A percentile compares a stretch with the other conserved stretches of the same genome.
Conservation (phyloP, 2,329 filamentous ascomycete genomes). For the Fusarium albosuccineum region DNA sequence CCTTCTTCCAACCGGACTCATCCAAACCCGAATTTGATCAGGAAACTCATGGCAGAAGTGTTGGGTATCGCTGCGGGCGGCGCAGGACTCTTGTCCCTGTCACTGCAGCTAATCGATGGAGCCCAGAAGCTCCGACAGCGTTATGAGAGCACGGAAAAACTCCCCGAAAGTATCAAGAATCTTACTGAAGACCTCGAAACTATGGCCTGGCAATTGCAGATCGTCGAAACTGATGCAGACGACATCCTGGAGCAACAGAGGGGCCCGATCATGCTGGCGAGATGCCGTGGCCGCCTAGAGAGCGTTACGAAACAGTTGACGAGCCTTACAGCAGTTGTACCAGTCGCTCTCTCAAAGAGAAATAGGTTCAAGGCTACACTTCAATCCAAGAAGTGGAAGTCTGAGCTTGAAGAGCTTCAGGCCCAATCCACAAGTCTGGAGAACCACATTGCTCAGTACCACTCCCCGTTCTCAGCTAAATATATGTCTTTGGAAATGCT, state of each 20-base stretch:
- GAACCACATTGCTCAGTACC: constrained; percentile 6
- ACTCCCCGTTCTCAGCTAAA: fast-evolving
- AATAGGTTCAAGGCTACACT: background rate
- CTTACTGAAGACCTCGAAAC: constrained; percentile 1
- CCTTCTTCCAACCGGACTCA: no score
- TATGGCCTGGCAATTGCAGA: background rate
- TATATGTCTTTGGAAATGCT: background rate
- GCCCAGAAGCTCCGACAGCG: constrained; percentile 14
- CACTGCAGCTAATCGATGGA: constrained; percentile 17
- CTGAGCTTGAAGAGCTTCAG: background rate
- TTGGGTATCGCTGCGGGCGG: constrained; percentile 17
- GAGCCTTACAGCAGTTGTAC: background rate
- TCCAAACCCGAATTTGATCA: no score
- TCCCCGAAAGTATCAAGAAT: background rate
- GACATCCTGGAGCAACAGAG: constrained; percentile 6
- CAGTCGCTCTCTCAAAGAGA: background rate
- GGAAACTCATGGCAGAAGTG: constrained; percentile 14
- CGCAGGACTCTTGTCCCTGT: constrained; percentile 21
- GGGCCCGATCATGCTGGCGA: constrained; percentile 17
- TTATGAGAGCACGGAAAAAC: background rate
- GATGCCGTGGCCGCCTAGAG: background rate
- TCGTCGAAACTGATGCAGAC: background rate
- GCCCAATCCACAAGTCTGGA: background rate
- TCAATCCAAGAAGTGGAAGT: constrained; percentile 15
- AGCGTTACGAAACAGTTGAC: background rate